Evolutionary conservation across 1,284 basidiomycete genomes (phyloP).

Genomic region (Sporisorium graminicola): DNA sequence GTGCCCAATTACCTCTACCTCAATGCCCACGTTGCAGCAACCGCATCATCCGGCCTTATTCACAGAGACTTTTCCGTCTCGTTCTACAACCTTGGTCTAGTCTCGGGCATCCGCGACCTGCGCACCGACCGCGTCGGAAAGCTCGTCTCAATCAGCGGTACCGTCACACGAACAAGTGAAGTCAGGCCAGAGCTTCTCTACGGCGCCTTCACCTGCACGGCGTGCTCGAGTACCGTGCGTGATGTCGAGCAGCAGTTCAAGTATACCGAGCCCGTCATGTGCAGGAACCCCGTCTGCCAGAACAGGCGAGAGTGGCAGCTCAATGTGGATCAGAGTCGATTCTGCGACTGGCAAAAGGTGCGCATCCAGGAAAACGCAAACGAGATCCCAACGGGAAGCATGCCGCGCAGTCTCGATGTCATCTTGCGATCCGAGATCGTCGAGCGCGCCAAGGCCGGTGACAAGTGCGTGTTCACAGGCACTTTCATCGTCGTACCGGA

Average conservation of each 20-base stretch:
- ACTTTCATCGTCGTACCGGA: conserved; percentile 99
- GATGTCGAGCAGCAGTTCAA: conserved; percentile 99
- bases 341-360: conserved; percentile 99
- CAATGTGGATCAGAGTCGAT: conserved; percentile 95
- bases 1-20: conserved; percentile 94
- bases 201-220: conserved; percentile 92
- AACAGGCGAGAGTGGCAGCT: conserved; percentile 92
- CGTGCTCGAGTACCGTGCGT: conserved; percentile 86
- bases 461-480: conserved; percentile 98
- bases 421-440: conserved; percentile 95
- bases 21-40: conserved; percentile 74
- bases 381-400: conserved; percentile 97
- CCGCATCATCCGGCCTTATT: conserved; percentile 81
- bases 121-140: conserved; percentile 69
- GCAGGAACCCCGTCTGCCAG: conserved; percentile 91
- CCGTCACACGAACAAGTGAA: conserved; percentile 94
- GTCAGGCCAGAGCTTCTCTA: conserved; percentile 94
- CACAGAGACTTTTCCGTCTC: conserved; percentile 94
- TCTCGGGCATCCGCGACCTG: conserved; percentile 94
- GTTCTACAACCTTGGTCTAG: conserved; percentile 94
- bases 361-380: conserved; percentile 99
- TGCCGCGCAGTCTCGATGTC: conserved; percentile 82
- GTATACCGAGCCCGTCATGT: conserved; percentile 97
- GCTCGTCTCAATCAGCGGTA: conserved; percentile 65
- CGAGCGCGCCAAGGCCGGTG: conserved; percentile 96